These are phyloP conservation scores for Vicia faba DNA, from an alignment of 306 rosid species.

Conservation along the genomic window DNA sequence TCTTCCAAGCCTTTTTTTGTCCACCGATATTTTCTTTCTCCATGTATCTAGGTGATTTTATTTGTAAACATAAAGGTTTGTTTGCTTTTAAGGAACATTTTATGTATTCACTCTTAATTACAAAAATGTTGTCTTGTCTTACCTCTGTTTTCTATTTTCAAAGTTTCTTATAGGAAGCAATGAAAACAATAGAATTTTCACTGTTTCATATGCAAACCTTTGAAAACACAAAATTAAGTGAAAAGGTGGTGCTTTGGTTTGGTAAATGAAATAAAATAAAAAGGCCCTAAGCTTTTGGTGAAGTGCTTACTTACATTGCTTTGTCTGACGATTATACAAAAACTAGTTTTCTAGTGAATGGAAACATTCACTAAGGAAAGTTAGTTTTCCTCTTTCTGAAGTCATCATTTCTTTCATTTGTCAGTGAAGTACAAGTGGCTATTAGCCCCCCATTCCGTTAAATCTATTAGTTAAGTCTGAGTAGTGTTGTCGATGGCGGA, in stretches of 20 bases:
- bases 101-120: neutral
- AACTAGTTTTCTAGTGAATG: slow-evolving; percentile 5
- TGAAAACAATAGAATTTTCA: neutral
- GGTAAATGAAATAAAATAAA: neutral
- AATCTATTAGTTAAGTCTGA: no score
- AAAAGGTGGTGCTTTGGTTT: neutral
- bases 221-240: neutral
- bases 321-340: slow-evolving; percentile 11
- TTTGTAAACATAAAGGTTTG: slow-evolving; percentile 19
- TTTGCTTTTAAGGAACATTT: neutral
- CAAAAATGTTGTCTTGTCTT: neutral
- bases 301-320: slow-evolving; percentile 26
- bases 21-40: slow-evolving; percentile 14
- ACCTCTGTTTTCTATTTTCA: slow-evolving; percentile 12
- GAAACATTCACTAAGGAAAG: slow-evolving; percentile 3
- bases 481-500: no score
- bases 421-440: no score
- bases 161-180: neutral
- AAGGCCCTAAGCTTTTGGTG: slow-evolving; percentile 6
- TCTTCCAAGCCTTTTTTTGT: slow-evolving; percentile 14
- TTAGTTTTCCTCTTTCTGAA: neutral
- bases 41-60: neutral
- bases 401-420: no score
- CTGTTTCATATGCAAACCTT: neutral
- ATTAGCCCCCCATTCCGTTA: no score